These are phyloP conservation scores for Fusarium secorum DNA, from an alignment of 2,329 filamentous ascomycete genomes.

Conservation along the genomic window DNA sequence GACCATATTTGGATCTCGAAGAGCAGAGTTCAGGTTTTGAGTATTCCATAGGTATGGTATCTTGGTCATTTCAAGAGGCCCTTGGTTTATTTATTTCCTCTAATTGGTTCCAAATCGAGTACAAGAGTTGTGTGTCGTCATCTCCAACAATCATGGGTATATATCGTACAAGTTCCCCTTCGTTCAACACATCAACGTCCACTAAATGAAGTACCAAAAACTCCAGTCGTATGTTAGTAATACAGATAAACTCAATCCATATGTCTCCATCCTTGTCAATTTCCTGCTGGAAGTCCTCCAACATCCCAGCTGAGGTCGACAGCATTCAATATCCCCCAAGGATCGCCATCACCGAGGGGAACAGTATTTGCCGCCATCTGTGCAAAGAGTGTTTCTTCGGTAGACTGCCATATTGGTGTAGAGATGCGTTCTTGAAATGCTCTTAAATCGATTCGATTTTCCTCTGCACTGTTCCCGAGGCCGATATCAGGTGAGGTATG, in stretches of 20 bases:
- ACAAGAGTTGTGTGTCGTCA: slow-evolving; percentile 27
- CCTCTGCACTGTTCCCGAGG: slow-evolving; percentile 49
- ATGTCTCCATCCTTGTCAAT: background rate
- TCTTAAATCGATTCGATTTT: slow-evolving; percentile 47
- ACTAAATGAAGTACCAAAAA: background rate
- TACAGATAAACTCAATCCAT: background rate
- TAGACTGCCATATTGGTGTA: slow-evolving; percentile 44
- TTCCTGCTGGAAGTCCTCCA: slow-evolving; percentile 7
- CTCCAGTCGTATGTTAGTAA: background rate
- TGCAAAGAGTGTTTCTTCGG: slow-evolving; percentile 44
- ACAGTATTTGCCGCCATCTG: slow-evolving; percentile 38
- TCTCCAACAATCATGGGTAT: slow-evolving; percentile 19
- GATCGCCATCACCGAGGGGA: slow-evolving; percentile 34
- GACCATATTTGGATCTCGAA: background rate
- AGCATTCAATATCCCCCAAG: slow-evolving; percentile 44
- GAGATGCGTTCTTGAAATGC: slow-evolving; percentile 45
- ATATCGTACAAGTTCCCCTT: slow-evolving; percentile 27
- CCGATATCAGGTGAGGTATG: slow-evolving; percentile 45
- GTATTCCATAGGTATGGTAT: background rate
- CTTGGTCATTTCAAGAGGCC: background rate
- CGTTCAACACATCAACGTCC: background rate
- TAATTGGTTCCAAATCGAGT: background rate
- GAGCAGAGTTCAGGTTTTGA: background rate
- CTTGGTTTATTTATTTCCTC: background rate
- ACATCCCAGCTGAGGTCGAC: slow-evolving; percentile 39